phyloP scores from a whole-genome alignment of 2,329 filamentous ascomycete genomes.

The Teratosphaeria viscida region DNA sequence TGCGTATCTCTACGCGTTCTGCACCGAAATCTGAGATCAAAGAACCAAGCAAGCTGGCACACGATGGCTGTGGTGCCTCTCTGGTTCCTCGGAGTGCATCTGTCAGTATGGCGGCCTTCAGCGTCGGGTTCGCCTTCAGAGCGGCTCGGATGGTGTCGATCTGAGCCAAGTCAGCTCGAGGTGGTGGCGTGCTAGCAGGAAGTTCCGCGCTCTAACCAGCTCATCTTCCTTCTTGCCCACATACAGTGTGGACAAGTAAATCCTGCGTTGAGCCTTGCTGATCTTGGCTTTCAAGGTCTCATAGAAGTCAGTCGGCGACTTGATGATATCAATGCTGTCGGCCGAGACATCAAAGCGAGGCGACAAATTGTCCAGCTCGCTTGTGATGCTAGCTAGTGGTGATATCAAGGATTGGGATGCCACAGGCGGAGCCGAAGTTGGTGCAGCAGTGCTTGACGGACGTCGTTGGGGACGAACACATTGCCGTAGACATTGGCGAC shows the following conservation, averaged over 20 bases:
- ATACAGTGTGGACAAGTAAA: constrained; percentile 94
- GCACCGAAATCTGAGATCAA: constrained; percentile 76
- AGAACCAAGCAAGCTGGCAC: constrained; percentile 75
- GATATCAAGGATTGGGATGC: constrained; percentile 31
- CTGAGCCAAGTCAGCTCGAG: constrained; percentile 27
- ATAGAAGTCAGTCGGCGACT: constrained; percentile 82
- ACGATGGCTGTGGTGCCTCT: constrained; percentile 76
- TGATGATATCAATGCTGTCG: constrained; percentile 68
- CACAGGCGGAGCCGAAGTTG: constrained; percentile 9
- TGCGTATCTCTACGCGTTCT: constrained; percentile 78
- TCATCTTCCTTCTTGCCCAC: constrained; percentile 90
- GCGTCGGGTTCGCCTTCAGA: constrained; percentile 59
- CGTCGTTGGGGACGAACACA: constrained; percentile 13
- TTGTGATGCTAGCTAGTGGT: constrained; percentile 50
- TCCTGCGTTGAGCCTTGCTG: constrained; percentile 60
- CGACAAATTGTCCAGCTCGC: constrained; percentile 76
- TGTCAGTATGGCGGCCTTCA: constrained; percentile 80
- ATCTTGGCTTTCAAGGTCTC: constrained; percentile 83
- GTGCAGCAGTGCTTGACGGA: constrained; percentile 13
- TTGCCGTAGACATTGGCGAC: neutral
- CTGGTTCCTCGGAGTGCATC: constrained; percentile 85
- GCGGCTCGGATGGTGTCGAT: constrained; percentile 69
- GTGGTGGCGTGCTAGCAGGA: neutral
- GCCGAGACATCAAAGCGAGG: constrained; percentile 82
- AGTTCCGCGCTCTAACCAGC: constrained; percentile 41